Percentiles rank a stretch among this genome's conserved stretches.
These are phyloP conservation scores for Anisodus acutangulus DNA, from an alignment of 257 asterid species.

Conservation along the genomic window DNA sequence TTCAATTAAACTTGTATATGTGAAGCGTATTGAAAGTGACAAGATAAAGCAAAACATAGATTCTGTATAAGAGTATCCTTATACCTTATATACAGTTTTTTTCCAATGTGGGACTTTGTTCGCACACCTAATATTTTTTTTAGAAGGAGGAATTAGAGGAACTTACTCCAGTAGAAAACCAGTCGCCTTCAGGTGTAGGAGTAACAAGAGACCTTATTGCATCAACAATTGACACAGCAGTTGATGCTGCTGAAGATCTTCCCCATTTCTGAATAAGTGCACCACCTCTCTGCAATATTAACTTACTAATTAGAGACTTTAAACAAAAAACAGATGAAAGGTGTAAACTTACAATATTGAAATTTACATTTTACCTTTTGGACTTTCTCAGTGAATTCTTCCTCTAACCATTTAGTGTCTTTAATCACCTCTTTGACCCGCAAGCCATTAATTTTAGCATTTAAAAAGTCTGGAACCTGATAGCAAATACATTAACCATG, in stretches of 20 bases:
- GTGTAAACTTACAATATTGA: not conserved
- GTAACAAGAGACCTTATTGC: slow-evolving; percentile 89
- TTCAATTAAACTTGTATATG: too few relatives aligned
- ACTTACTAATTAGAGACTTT: slow-evolving; percentile 14
- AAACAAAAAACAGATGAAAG: not conserved
- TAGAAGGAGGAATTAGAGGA: not conserved
- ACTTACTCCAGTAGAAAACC: slow-evolving; percentile 96
- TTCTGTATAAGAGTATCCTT: too few relatives aligned
- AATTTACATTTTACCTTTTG: slow-evolving; percentile 62
- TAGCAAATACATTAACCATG: not conserved
- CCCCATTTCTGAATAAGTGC: slow-evolving; percentile 97
- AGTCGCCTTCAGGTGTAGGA: slow-evolving; percentile 93
- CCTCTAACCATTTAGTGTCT: slow-evolving; percentile 87
- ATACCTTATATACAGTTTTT: too few relatives aligned
- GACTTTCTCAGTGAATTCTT: slow-evolving; percentile 87
- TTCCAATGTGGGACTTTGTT: too few relatives aligned
- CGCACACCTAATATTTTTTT: too few relatives aligned
- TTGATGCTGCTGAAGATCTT: slow-evolving; percentile 99
- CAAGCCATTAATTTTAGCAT: slow-evolving; percentile 77
- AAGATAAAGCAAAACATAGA: too few relatives aligned
- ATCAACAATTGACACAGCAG: slow-evolving; percentile 84
- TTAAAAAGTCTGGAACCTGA: slow-evolving; percentile 95
- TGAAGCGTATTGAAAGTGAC: too few relatives aligned
- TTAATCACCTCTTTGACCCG: slow-evolving; percentile 86
- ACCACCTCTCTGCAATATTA: slow-evolving; percentile 84